phyloP scores from a whole-genome alignment of 345 rosid genomes.

The Pistacia vera region DNA sequence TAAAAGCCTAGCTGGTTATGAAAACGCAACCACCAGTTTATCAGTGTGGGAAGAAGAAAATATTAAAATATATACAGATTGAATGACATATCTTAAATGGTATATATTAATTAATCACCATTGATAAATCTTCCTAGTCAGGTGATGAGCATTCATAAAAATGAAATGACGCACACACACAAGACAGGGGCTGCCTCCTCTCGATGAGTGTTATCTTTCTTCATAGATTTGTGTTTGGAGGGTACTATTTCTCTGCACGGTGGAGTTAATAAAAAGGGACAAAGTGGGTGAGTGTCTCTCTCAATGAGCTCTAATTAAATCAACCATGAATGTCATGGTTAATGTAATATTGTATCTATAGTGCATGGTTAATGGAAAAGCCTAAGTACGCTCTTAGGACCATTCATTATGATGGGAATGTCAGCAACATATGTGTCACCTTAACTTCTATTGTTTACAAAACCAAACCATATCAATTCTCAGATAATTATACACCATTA shows the following conservation, averaged over 20 bases:
- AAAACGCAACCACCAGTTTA: not conserved
- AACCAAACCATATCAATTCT: not conserved
- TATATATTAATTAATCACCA: too few relatives aligned
- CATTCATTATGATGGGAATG: not conserved
- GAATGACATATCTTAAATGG: not conserved
- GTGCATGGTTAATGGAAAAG: too few relatives aligned
- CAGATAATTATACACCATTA: too few relatives aligned
- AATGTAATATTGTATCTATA: too few relatives aligned
- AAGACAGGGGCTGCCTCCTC: too few relatives aligned
- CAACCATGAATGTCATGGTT: too few relatives aligned
- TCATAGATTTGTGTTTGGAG: not conserved
- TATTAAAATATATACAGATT: not conserved
- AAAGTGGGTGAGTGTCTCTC: not conserved
- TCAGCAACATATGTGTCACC: not conserved
- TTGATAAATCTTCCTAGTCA: too few relatives aligned
- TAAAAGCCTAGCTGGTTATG: not conserved
- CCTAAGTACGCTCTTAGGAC: too few relatives aligned
- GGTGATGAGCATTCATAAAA: too few relatives aligned
- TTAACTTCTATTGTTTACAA: not conserved
- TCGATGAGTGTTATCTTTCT: not conserved
- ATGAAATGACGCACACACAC: too few relatives aligned
- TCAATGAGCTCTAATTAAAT: too few relatives aligned
- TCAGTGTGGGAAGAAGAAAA: not conserved
- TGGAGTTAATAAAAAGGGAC: constrained; percentile 4
- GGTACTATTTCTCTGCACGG: not conserved